Conservation (phyloP, 768 basidiomycete species). For the Boletus vermiculosoides region DNA sequence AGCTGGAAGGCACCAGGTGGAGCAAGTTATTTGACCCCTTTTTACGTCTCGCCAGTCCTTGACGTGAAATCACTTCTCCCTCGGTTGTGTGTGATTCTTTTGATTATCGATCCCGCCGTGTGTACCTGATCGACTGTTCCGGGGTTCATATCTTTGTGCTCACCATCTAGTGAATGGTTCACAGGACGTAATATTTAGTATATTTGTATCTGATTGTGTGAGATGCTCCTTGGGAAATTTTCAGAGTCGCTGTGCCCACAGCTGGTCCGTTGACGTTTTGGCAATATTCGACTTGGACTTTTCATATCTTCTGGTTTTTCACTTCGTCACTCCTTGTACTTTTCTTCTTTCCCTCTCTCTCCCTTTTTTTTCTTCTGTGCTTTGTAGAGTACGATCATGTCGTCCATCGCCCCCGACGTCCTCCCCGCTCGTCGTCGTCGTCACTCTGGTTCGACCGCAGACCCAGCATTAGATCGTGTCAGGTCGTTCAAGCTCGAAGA, state of each 20-base stretch:
- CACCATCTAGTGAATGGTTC: neutral
- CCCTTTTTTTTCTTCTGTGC: neutral
- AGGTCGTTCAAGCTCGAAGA: constrained; percentile 19
- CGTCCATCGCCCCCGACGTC: constrained; percentile 15
- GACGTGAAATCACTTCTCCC: neutral
- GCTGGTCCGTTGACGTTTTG: neutral
- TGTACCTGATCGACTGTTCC: neutral
- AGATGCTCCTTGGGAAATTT: constrained; percentile 16
- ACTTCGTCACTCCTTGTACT: constrained; percentile 2
- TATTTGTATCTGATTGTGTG: constrained; percentile 25
- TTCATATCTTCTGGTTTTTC: neutral
- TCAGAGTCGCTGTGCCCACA: neutral
- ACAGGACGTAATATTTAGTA: neutral
- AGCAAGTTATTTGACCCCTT: neutral
- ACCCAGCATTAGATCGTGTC: constrained; percentile 28
- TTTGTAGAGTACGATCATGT: constrained; percentile 10
- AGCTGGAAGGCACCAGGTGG: neutral
- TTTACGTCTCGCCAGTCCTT: neutral
- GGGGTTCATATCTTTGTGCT: neutral
- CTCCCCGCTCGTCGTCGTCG: constrained; percentile 50
- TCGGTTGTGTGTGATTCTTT: neutral
- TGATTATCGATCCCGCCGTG: neutral
- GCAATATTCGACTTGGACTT: neutral
- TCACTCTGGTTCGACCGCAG: constrained; percentile 56
- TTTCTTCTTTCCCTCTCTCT: neutral